phyloP scores from a whole-genome alignment of 2,329 filamentous ascomycete species.

The Fusarium globosum region DNA sequence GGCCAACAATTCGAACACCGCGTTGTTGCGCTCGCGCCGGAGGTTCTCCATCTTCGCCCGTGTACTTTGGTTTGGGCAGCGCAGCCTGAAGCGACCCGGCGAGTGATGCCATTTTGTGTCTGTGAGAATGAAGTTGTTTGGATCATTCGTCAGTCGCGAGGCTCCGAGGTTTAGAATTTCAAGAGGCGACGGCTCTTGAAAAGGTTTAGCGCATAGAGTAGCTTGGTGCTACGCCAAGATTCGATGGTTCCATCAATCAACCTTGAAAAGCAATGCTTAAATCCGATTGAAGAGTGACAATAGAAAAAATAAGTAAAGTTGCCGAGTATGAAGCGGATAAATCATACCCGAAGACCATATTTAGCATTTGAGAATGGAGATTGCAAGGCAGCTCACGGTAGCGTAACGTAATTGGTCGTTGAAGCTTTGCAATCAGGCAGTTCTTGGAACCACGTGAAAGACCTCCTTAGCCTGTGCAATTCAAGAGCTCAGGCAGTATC shows the following conservation, averaged over 20 bases:
- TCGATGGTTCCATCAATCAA: not conserved
- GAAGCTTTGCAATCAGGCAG: not conserved
- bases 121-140: slow-evolving; percentile 38
- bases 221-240: slow-evolving; percentile 10
- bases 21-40: slow-evolving; percentile 77
- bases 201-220: slow-evolving; percentile 45
- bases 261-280: not conserved
- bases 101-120: slow-evolving; percentile 69
- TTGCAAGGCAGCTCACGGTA: not conserved
- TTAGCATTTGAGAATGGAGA: no score
- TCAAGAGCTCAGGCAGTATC: not conserved
- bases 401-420: not conserved
- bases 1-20: slow-evolving; percentile 84
- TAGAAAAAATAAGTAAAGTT: not conserved
- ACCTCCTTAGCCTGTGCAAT: not conserved
- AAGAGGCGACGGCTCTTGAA: slow-evolving; percentile 45
- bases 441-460: not conserved
- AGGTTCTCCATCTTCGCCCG: slow-evolving; percentile 86
- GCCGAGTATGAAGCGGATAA: not conserved
- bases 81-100: slow-evolving; percentile 79
- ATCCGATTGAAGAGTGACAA: not conserved
- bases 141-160: slow-evolving; percentile 34
- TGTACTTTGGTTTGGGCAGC: slow-evolving; percentile 91
- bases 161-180: slow-evolving; percentile 48
- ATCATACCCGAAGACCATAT: no score